phyloP scores from a whole-genome alignment of 2,329 filamentous ascomycete species.

The Fusarium solani-melongenae region DNA sequence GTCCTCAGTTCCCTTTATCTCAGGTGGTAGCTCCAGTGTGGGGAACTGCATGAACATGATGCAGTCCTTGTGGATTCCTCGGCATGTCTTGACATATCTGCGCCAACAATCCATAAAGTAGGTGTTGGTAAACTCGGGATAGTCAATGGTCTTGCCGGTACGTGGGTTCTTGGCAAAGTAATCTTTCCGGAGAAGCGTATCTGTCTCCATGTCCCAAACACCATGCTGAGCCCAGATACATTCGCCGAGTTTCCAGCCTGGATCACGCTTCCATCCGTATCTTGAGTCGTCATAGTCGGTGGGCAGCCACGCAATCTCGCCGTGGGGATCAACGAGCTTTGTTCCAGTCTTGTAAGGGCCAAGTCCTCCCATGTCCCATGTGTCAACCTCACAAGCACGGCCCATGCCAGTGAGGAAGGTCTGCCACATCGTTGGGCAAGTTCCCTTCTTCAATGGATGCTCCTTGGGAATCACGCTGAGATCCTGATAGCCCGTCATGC shows the following conservation, averaged over 20 bases:
- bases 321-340: conserved; percentile 86
- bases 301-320: conserved; percentile 85
- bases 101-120: conserved; percentile 92
- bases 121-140: conserved; percentile 87
- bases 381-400: conserved; percentile 87
- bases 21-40: conserved; percentile 89
- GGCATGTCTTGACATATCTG: conserved; percentile 78
- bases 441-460: conserved; percentile 92
- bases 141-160: conserved; percentile 79
- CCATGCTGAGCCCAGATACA: conserved; percentile 98
- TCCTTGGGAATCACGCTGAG: conserved; percentile 84
- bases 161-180: conserved; percentile 86
- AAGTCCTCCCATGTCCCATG: conserved; percentile 93
- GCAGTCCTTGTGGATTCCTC: conserved; percentile 79
- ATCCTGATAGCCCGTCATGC: conserved; percentile 85
- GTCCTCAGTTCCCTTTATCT: conserved; percentile 86
- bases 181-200: conserved; percentile 82
- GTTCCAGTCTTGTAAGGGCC: conserved; percentile 91
- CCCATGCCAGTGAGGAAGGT: conserved; percentile 92
- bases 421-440: conserved; percentile 94
- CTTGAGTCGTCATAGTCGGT: conserved; percentile 84
- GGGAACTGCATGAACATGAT: conserved; percentile 94
- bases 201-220: conserved; percentile 86
- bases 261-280: conserved; percentile 91
- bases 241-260: conserved; percentile 90